Evolutionary conservation across 1,139 yeast species (phyloP).

Genomic region (Oligophagozyma castellii): DNA sequence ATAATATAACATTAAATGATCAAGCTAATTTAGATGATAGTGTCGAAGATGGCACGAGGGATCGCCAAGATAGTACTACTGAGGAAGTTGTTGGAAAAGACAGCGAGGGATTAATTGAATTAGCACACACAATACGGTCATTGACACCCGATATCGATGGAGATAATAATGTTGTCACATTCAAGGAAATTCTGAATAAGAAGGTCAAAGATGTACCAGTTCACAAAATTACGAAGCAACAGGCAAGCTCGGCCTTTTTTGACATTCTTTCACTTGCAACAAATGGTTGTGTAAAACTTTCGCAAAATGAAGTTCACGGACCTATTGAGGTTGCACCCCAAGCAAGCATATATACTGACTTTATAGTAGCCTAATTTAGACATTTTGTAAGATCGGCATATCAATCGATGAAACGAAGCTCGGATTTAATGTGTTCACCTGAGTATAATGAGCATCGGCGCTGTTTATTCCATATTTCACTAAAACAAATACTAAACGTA

Average conservation of each 20-base stretch:
- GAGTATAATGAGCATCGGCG: too few relatives aligned
- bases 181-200: slow-evolving; percentile 24
- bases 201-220: slow-evolving; percentile 10
- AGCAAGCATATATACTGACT: slow-evolving; percentile 34
- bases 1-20: not conserved
- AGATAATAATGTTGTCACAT: slow-evolving; percentile 26
- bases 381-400: too few relatives aligned
- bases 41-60: not conserved
- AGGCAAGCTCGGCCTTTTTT: slow-evolving; percentile 67
- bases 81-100: too few relatives aligned
- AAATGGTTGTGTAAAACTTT: slow-evolving; percentile 49
- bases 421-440: too few relatives aligned
- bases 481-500: too few relatives aligned
- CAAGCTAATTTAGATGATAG: not conserved
- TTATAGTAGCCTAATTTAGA: too few relatives aligned
- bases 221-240: slow-evolving; percentile 36
- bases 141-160: slow-evolving; percentile 23
- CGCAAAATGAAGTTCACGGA: slow-evolving; percentile 50
- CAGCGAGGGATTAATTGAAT: slow-evolving; percentile 1
- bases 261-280: slow-evolving; percentile 77
- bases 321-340: slow-evolving; percentile 43
- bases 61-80: not conserved
- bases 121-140: slow-evolving; percentile 13
- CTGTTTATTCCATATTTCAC: too few relatives aligned
- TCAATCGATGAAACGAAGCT: too few relatives aligned